A percentile compares a stretch with the other conserved stretches of the same genome.
Evolutionary conservation across 345 rosid genomes (phyloP).

Genomic region (Populus davidiana): DNA sequence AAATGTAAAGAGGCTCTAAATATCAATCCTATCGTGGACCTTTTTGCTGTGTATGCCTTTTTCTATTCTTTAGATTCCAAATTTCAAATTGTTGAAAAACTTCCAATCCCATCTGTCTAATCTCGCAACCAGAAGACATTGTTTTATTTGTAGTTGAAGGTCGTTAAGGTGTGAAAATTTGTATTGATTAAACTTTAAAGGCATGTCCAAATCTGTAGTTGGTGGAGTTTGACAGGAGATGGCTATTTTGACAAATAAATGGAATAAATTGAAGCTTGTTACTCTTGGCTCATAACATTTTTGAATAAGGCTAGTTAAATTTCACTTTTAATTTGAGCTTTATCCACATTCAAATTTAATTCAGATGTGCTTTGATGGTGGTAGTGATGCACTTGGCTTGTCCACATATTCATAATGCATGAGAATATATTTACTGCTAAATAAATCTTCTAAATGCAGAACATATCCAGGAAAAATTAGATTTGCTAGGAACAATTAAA

Average conservation of each 20-base stretch:
- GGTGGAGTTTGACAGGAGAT: neutral
- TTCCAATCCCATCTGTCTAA: neutral
- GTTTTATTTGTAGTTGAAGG: neutral
- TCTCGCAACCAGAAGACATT: neutral
- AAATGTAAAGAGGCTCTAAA: neutral
- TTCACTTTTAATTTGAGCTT: neutral
- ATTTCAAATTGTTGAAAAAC: neutral
- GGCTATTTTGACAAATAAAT: neutral
- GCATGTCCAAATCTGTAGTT: neutral
- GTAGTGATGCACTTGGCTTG: neutral
- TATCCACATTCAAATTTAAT: neutral
- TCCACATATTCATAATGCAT: neutral
- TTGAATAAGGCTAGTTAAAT: neutral
- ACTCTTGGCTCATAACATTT: neutral
- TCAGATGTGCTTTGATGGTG: neutral
- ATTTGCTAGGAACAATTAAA: neutral
- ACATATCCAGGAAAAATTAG: neutral
- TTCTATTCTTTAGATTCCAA: neutral
- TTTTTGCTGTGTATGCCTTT: neutral
- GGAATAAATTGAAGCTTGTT: too few species aligned
- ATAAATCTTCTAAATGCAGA: neutral
- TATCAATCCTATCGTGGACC: neutral
- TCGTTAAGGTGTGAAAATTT: neutral
- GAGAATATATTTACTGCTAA: neutral
- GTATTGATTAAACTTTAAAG: neutral